Percentiles rank a stretch among this genome's conserved stretches.
These are phyloP conservation scores for Colletotrichum spaethianum DNA, from an alignment of 2,329 filamentous ascomycete species.

Conservation along the genomic window DNA sequence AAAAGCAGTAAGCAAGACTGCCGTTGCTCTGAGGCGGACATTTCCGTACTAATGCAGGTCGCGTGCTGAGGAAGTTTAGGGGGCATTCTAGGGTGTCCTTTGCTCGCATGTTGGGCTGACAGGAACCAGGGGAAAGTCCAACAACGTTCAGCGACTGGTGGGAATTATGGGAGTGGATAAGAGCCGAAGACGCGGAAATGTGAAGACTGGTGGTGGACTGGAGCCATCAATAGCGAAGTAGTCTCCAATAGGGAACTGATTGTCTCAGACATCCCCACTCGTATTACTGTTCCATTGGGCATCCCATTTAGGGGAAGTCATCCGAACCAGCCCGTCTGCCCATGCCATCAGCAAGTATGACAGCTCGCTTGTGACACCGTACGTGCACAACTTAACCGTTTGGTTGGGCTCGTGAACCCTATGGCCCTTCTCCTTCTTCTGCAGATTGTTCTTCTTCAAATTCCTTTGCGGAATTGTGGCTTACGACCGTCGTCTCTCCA, in stretches of 20 bases:
- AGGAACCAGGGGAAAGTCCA: constrained; percentile 4
- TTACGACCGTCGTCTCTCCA: background rate
- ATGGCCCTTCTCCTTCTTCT: background rate
- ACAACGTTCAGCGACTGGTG: constrained; percentile 5
- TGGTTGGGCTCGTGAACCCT: constrained; percentile 1
- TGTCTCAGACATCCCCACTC: constrained; percentile 27
- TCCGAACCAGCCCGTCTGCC: constrained; percentile 4
- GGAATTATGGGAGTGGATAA: background rate
- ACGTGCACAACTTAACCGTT: constrained; percentile 1
- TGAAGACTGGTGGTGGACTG: background rate
- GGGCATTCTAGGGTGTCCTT: background rate
- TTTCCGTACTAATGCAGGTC: constrained; percentile 18
- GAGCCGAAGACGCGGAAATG: background rate
- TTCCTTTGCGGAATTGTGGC: background rate
- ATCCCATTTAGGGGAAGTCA: constrained; percentile 6
- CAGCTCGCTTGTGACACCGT: background rate
- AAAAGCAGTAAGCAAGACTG: constrained; percentile 13
- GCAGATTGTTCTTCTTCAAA: background rate
- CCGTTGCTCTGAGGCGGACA: constrained; percentile 8
- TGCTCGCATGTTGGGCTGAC: constrained; percentile 13
- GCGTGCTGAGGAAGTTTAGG: background rate
- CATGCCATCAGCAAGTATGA: background rate
- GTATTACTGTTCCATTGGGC: background rate
- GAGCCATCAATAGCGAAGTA: background rate
- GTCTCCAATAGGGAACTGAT: constrained; percentile 34